Base-by-base conservation (phyloP, 768 basidiomycete species). In the Leccinum disarticulatum region DNA sequence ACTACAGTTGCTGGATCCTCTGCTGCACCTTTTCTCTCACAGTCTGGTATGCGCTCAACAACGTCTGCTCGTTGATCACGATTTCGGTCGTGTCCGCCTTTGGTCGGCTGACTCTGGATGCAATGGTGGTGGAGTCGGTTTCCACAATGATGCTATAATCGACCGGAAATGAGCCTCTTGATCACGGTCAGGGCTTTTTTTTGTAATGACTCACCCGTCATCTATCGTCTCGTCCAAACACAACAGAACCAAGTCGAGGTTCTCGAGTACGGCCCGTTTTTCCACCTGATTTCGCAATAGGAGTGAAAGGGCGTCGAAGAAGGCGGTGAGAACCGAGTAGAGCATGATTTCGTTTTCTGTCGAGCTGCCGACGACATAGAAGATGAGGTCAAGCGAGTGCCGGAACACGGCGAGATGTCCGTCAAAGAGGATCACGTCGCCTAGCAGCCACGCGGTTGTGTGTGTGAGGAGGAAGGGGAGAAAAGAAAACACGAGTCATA, bases 171-270 rank as follows among this genome's bases (percentile, higher is more conserved):
- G 65, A 64, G 62, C 11, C 2, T 41, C 17, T 41, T 41, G 1
- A 27, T 55, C 27, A 55, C 17, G 36, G 49, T 2, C 43, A 43
- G 43, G 43, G n/a, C 11, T 33, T 33, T 28, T 33, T 38, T 36
- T 38, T 38, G 36, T 48, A 41, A 46, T 31, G 1, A 80, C 87
- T 66, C 73, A 98, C 96, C 97, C 97, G 70, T 99, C 95, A 74
- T 99, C 97, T 59, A 98, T 87, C 3, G 94, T 96, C 79, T 99
- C 97, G 75, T 98, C 97, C 54, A 98, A 77, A 67, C 95, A 95
- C 25, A 99, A 77, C 54, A 98, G 73, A 10, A 97, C 92, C 56
- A 98, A 69, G 75, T 98, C 97, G 52, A 98, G 76, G 75, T 94
- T 98, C 78, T 98, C 97, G 54, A 98, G 77, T 47, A 98, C 88